phyloP scores from a whole-genome alignment of 805 yeast genomes.

The Dipodascus geniculatus region DNA sequence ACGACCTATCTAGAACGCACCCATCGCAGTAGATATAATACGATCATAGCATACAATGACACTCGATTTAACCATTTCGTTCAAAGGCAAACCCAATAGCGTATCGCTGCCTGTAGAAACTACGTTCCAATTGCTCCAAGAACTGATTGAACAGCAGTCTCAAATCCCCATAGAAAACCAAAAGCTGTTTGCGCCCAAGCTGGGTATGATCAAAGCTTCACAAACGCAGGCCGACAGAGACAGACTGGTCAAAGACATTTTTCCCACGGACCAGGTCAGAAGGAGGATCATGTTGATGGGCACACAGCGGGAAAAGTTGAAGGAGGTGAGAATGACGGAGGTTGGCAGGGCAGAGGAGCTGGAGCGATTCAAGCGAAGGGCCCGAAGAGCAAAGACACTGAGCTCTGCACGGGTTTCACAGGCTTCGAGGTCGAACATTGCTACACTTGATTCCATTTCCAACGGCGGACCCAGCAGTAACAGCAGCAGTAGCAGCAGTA shows the following conservation, averaged over 20 bases:
- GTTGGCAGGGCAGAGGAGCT: slow-evolving; percentile 13
- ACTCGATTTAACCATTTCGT: slow-evolving; percentile 14
- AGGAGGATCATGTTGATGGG: slow-evolving; percentile 23
- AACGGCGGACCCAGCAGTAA: too few relatives aligned
- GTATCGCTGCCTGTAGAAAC: slow-evolving; percentile 10
- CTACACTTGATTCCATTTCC: background rate
- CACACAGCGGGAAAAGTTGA: slow-evolving; percentile 17
- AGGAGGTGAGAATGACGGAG: slow-evolving; percentile 17
- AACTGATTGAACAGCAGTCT: slow-evolving; percentile 17
- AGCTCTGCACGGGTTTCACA: slow-evolving; percentile 1
- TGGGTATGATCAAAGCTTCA: slow-evolving; percentile 16
- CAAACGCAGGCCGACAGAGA: slow-evolving; percentile 8
- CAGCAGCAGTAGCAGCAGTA: slow-evolving; percentile 3
- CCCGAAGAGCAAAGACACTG: slow-evolving; percentile 7
- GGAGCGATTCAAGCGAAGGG: slow-evolving; percentile 8
- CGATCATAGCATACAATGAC: background rate
- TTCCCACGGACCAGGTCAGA: slow-evolving; percentile 9
- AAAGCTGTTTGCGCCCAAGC: slow-evolving; percentile 21
- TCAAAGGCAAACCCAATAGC: slow-evolving; percentile 9
- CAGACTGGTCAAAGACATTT: slow-evolving; percentile 8
- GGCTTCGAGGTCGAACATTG: background rate
- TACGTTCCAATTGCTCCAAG: slow-evolving; percentile 16
- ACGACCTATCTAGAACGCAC: background rate
- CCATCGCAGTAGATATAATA: too few relatives aligned
- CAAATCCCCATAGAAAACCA: slow-evolving; percentile 21